Conservation (phyloP, 352 stramenopile species). For the Phytophthora fragariae region DNA sequence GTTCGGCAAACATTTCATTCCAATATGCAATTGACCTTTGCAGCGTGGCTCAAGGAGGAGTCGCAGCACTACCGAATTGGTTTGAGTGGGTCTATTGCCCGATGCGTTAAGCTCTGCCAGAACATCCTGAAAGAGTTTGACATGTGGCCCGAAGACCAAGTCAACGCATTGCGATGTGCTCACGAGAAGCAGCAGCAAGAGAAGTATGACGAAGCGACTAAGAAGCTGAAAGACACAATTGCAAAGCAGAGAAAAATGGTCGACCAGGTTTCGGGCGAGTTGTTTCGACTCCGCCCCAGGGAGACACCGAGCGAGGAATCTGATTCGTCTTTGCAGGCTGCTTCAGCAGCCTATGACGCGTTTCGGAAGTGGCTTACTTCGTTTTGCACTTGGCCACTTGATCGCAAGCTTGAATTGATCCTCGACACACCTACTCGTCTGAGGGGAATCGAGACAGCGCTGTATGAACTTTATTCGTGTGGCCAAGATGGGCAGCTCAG, state of each 20-base stretch:
- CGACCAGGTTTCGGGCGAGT: constrained; percentile 7
- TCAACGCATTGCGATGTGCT: constrained; percentile 16
- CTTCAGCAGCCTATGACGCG: constrained; percentile 4
- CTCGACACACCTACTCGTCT: constrained; percentile 27
- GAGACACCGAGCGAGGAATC: background rate
- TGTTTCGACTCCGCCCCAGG: constrained; percentile 20
- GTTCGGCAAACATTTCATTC: constrained; percentile 14
- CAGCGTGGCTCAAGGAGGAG: constrained; percentile 34
- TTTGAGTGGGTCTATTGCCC: constrained; percentile 25
- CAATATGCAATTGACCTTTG: constrained; percentile 13
- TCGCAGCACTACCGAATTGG: constrained; percentile 29
- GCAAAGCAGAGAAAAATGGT: constrained; percentile 16
- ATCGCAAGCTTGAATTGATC: constrained; percentile 17
- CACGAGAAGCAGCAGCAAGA: constrained; percentile 20
- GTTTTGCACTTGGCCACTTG: constrained; percentile 16
- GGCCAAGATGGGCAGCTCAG: constrained; percentile 2
- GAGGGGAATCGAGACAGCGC: constrained; percentile 9
- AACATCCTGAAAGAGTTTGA: constrained; percentile 41
- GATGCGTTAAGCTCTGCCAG: constrained; percentile 22
- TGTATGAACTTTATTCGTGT: constrained; percentile 20
- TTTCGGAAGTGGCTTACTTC: constrained; percentile 30
- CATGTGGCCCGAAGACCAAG: constrained; percentile 36
- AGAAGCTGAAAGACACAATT: constrained; percentile 20
- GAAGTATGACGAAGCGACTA: constrained; percentile 5
- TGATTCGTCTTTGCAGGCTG: background rate